Base-by-base conservation (phyloP, 148 eudicot genomes). In the Rhododendron ferrugineum region DNA sequence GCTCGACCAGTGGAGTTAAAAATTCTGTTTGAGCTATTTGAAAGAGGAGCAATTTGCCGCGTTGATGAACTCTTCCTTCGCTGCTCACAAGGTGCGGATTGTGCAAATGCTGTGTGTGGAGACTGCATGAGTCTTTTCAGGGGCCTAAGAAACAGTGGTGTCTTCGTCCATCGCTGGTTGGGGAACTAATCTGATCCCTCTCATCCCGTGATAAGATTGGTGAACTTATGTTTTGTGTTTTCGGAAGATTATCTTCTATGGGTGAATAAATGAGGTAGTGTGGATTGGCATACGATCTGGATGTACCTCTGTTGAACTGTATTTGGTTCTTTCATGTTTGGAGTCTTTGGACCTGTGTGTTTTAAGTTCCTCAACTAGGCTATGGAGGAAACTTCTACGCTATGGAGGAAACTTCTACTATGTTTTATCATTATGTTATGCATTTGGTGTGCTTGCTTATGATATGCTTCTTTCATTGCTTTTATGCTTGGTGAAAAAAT, bases 41-140 rank as follows among this genome's bases (percentile, higher is more conserved):
- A 90, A 83, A 93, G 90, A 60, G 95, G 95, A 50, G 89, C 87
- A 54, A 94, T 96, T 30, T 96, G 98, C 84, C 90, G 22, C 14
- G 92, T 96, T 6, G 98, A 96, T 54, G 98, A 96, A 90, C 88
- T 96, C 83, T 96, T 96, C 84, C 87, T 96, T 49, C 90, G 88
- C 8, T 90, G 93, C 83, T 89, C 93, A 0, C 90, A 92, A 58
- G 60, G 28, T 83, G 88, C 70, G 2, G 86, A 81, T 54, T 93
- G 90, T 83, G 82, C 68, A 72, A 72, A 26, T 54, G 46, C 66
- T 26, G 37, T 75, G 13, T 91, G 86, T 46, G 91, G 85, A 58
- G 86, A 87, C 83, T 89, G 95, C 85, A 90, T 32, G 68, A 88
- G 90, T 62, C 88, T 95, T 44, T 84, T 91, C 49, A 79, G 86